phyloP scores from a whole-genome alignment of 2,329 filamentous ascomycete genomes.

The Trichoderma breve region DNA sequence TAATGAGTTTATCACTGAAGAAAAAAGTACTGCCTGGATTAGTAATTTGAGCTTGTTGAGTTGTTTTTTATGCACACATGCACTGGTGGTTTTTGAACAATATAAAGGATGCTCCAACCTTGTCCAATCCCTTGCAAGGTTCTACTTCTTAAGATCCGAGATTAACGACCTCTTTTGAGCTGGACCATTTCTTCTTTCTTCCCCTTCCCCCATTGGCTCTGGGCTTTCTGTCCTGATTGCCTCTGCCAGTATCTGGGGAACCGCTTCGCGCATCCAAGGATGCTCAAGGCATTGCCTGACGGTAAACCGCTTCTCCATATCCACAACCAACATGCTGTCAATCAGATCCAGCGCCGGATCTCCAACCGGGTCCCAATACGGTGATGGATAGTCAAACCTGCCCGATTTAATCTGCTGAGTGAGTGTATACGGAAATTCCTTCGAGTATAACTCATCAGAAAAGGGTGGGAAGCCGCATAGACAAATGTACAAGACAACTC shows the following conservation, averaged over 20 bases:
- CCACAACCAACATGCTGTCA: conserved; percentile 88
- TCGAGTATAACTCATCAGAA: conserved; percentile 77
- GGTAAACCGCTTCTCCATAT: conserved; percentile 77
- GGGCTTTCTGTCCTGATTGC: neutral
- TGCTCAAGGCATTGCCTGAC: conserved; percentile 89
- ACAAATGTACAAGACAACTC: conserved; percentile 84
- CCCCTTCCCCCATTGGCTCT: neutral
- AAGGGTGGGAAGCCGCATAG: conserved; percentile 81
- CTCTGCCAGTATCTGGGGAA: neutral
- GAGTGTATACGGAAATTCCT: conserved; percentile 74
- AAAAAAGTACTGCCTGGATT: neutral
- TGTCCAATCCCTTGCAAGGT: neutral
- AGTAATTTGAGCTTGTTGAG: neutral
- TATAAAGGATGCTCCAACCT: neutral
- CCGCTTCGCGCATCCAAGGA: conserved; percentile 59
- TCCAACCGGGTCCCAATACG: conserved; percentile 86
- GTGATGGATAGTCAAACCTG: conserved; percentile 84
- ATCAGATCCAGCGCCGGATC: conserved; percentile 73
- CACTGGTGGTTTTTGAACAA: neutral
- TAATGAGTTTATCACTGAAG: no score
- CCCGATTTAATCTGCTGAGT: conserved; percentile 75
- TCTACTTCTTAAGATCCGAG: neutral
- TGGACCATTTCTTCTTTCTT: neutral
- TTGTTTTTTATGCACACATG: neutral
- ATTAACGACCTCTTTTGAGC: neutral